These are phyloP conservation scores for Trypanosoma caninum DNA, from an alignment of 208 protist species.

Conservation along the genomic window DNA sequence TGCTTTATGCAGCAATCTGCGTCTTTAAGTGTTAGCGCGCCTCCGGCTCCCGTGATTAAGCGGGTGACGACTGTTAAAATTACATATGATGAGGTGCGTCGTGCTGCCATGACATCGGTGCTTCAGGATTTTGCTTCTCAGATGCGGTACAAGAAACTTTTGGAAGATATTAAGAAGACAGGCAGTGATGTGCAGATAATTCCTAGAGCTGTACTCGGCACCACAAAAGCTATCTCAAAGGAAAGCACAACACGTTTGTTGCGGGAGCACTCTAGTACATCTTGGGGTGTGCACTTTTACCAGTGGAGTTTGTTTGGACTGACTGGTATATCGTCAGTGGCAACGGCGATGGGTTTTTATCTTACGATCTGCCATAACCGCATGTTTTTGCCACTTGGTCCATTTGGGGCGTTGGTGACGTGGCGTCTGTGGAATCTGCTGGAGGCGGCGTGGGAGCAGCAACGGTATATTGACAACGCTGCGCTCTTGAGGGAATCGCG, in stretches of 20 bases:
- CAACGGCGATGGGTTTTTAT: slow-evolving; percentile 53
- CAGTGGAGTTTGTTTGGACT: slow-evolving; percentile 71
- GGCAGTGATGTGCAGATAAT: slow-evolving; percentile 59
- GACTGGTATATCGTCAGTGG: slow-evolving; percentile 54
- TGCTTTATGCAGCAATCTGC: slow-evolving; percentile 39
- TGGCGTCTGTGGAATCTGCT: slow-evolving; percentile 73
- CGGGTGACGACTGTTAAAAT: slow-evolving; percentile 30
- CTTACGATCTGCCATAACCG: slow-evolving; percentile 64
- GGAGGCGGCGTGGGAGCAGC: slow-evolving; percentile 71
- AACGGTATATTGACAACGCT: slow-evolving; percentile 79
- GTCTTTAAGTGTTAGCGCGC: slow-evolving; percentile 33
- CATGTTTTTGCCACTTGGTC: slow-evolving; percentile 62
- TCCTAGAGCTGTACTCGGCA: slow-evolving; percentile 11
- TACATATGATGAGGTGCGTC: slow-evolving; percentile 54
- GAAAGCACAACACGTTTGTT: slow-evolving; percentile 55
- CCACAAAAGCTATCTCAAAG: slow-evolving; percentile 26
- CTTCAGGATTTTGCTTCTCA: slow-evolving; percentile 61
- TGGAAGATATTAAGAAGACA: slow-evolving; percentile 15
- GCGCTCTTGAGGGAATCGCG: slow-evolving; percentile 60
- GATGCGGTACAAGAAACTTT: slow-evolving; percentile 31
- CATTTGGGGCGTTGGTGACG: slow-evolving; percentile 53
- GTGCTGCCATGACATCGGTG: slow-evolving; percentile 40
- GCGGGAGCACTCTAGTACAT: slow-evolving; percentile 68
- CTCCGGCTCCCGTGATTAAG: slow-evolving; percentile 54
- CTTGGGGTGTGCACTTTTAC: slow-evolving; percentile 64